Evolutionary conservation across 129 eudicot genomes (phyloP).

Genomic region (Saposhnikovia divaricata): DNA sequence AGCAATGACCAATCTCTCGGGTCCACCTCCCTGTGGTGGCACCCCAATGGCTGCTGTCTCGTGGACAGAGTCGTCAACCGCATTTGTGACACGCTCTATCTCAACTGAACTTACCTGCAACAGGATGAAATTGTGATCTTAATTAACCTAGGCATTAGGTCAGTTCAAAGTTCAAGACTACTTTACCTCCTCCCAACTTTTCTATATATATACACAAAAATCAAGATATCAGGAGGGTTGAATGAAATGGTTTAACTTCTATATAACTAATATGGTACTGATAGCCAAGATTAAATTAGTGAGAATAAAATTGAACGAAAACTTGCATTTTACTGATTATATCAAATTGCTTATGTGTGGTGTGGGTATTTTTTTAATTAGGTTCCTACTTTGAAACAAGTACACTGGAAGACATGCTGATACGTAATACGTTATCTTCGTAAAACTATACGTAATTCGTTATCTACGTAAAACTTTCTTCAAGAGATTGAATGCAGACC

Average conservation of each 20-base stretch:
- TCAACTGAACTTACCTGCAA: constrained; percentile 89
- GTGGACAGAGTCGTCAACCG: constrained; percentile 41
- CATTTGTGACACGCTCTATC: constrained; percentile 73
- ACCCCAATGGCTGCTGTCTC: constrained; percentile 96
- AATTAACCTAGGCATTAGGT: background rate
- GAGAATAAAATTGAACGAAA: background rate
- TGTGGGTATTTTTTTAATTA: background rate
- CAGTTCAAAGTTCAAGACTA: background rate
- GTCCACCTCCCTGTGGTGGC: constrained; percentile 81
- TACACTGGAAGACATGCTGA: background rate
- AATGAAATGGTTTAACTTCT: background rate
- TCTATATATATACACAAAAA: background rate
- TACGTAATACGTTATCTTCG: background rate
- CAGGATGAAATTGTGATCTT: background rate
- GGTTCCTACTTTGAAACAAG: background rate
- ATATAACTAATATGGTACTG: background rate
- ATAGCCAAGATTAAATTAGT: background rate
- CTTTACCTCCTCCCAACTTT: background rate
- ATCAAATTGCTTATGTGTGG: background rate
- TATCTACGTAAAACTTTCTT: background rate
- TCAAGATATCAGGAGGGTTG: background rate
- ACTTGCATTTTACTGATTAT: background rate
- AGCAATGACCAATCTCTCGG: constrained; percentile 69
- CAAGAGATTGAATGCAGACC: constrained; percentile 33
- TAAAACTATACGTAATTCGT: background rate